Evolutionary conservation across 139 green algal genomes (phyloP), one percentile per base, ranked within the genome.

Genomic region (Haematococcus lacustris): DNA sequence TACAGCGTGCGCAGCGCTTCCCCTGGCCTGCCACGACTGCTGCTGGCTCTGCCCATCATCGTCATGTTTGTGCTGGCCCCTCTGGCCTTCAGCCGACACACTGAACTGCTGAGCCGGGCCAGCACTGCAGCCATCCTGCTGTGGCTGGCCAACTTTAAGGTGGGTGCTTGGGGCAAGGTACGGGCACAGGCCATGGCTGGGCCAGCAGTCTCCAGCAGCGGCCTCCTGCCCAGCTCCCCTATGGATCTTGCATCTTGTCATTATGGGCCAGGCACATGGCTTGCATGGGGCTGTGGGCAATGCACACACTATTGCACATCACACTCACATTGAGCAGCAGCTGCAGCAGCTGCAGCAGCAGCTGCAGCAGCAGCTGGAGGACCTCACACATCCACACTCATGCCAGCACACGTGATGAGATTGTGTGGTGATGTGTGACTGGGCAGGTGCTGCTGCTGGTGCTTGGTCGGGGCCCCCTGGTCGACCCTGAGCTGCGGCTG

Each of bases 141-240:
- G 26, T 79, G 74, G 74, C 74, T 78, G 28, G 67, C 53, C 26
- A 78, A 59, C 41, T 74, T 78, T 67, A 78, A 78, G 57, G 51
- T 78, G 50, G 1, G 30, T 6, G 43, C 43, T 9, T 9, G 9
- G 32, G 60, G 3, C 26, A 9, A 4, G 4, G 13, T 64, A 5
- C 57, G 23, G 17, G 32, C 28, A 25, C 28, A 30, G n/a, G n/a
- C n/a, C n/a, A n/a, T n/a, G n/a, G n/a, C n/a, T n/a, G n/a, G n/a
- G n/a, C n/a, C 5, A 13, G 28, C 57, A 64, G 17, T 64, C 23
- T 30, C 57, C 57, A 9, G 17, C 13, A 64, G 57, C 57, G 25
- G 4, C 9, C 57, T 9, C 57, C n/a, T n/a, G n/a, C n/a, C n/a
- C n/a, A n/a, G n/a, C n/a, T n/a, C n/a, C n/a, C n/a, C n/a, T n/a